Percentiles rank a stretch among this genome's conserved stretches.
Evolutionary conservation across 2,329 filamentous ascomycete genomes (phyloP).

Genomic region (Cryphonectria naterciae): DNA sequence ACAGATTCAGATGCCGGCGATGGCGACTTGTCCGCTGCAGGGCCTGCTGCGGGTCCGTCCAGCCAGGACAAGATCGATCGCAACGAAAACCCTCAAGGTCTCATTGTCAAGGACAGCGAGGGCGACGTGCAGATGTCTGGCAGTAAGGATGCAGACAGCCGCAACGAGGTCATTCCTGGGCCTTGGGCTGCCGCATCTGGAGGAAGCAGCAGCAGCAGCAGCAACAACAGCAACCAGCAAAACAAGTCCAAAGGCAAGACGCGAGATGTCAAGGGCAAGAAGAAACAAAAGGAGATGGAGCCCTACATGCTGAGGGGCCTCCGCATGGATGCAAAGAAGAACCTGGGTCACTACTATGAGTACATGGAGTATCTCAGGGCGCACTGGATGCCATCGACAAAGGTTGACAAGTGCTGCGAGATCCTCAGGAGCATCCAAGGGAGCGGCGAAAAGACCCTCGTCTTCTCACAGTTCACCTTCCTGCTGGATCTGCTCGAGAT

Average conservation of each 20-base stretch:
- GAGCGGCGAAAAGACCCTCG: conserved; percentile 73
- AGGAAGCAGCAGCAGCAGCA: conserved; percentile 23
- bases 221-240: conserved; percentile 12
- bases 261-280: conserved; percentile 50
- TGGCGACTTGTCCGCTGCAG: conserved; percentile 39
- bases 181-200: conserved; percentile 30
- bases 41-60: conserved; percentile 35
- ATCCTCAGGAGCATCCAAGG: conserved; percentile 56
- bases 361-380: conserved; percentile 73
- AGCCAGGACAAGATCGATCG: conserved; percentile 39
- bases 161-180: conserved; percentile 24
- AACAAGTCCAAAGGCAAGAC: conserved; percentile 40
- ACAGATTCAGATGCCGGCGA: conserved; percentile 36
- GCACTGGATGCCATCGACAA: conserved; percentile 75
- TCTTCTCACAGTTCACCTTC: conserved; percentile 83
- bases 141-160: conserved; percentile 31
- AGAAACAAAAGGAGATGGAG: conserved; percentile 46
- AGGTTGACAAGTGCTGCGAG: conserved; percentile 71
- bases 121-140: conserved; percentile 32
- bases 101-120: conserved; percentile 54
- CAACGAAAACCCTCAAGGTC: conserved; percentile 52
- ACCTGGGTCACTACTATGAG: conserved; percentile 64
- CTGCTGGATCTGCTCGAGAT: conserved; percentile 79
- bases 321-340: conserved; percentile 68
- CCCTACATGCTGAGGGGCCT: conserved; percentile 47